Conservation (phyloP, 148 eudicot species). For the Limonium bicolor region DNA sequence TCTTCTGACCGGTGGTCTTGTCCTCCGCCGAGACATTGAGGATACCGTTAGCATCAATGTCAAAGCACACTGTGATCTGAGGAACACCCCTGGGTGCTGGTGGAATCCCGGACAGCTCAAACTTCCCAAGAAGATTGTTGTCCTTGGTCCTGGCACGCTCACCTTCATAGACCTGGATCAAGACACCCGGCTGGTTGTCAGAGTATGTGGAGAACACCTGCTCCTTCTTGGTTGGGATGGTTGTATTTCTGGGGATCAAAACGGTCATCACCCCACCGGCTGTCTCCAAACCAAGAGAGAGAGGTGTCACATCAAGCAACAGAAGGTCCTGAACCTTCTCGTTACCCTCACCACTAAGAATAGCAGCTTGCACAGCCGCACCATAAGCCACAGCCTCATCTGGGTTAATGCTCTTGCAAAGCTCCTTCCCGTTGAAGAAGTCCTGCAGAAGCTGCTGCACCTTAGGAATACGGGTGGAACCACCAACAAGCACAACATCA, state of each 20-base stretch:
- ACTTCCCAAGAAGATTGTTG: constrained; percentile 6
- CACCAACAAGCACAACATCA: constrained; percentile 9
- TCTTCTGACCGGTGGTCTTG: constrained; percentile 9
- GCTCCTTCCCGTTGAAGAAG: constrained; percentile 7
- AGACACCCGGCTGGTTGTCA: constrained; percentile 6
- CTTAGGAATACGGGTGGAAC: constrained; percentile 5
- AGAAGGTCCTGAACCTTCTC: constrained; percentile 8
- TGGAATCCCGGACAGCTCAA: constrained; percentile 3
- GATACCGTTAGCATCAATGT: constrained; percentile 6
- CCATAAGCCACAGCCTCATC: constrained; percentile 10
- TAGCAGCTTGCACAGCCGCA: constrained; percentile 6
- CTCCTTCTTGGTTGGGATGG: constrained; percentile 9
- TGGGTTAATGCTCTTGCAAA: constrained; percentile 8
- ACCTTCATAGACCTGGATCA: constrained; percentile 7
- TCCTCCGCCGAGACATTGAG: constrained; percentile 6
- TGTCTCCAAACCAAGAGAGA: background rate
- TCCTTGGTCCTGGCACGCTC: constrained; percentile 8
- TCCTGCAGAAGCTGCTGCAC: constrained; percentile 8
- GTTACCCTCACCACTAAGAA: constrained; percentile 5
- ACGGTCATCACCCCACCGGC: constrained; percentile 3
- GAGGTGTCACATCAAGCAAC: constrained; percentile 3
- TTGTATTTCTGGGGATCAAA: constrained; percentile 2
- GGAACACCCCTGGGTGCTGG: constrained; percentile 3
- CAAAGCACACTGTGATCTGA: constrained; percentile 4
- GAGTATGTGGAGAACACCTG: constrained; percentile 8